These are phyloP conservation scores for Naganishia sp. DNA, from an alignment of 1,284 basidiomycete genomes.

Conservation along the genomic window DNA sequence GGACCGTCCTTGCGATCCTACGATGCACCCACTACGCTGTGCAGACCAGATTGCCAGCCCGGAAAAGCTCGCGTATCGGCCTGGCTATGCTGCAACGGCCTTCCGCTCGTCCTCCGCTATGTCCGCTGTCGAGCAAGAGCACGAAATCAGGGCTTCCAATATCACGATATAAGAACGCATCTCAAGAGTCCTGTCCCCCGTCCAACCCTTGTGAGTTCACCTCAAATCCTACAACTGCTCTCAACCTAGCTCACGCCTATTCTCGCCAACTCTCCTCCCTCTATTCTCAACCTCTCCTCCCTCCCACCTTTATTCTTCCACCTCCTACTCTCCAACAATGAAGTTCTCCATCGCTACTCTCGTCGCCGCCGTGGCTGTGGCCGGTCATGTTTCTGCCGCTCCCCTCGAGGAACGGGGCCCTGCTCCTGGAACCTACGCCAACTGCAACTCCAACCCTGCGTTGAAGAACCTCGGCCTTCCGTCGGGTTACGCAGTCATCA, in stretches of 20 bases:
- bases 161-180: no score
- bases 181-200: no score
- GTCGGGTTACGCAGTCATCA: slow-evolving; percentile 12
- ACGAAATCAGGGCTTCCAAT: no score
- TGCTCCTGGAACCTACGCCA: slow-evolving; percentile 9
- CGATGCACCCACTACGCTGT: no score
- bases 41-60: no score
- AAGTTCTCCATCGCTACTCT: slow-evolving; percentile 29
- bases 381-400: slow-evolving; percentile 17
- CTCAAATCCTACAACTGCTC: no score
- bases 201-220: no score
- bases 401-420: neutral
- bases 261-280: neutral
- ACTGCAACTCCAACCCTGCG: slow-evolving; percentile 19
- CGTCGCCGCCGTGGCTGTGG: slow-evolving; percentile 6
- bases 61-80: no score
- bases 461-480: neutral
- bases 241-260: neutral
- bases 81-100: no score
- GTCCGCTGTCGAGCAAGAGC: no score
- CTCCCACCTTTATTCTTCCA: neutral
- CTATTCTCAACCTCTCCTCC: slow-evolving; percentile 10
- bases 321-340: slow-evolving; percentile 21
- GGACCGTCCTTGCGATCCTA: no score
- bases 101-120: no score